These are phyloP conservation scores for Moelleriella libera DNA, from an alignment of 2,329 filamentous ascomycete genomes.

Conservation along the genomic window DNA sequence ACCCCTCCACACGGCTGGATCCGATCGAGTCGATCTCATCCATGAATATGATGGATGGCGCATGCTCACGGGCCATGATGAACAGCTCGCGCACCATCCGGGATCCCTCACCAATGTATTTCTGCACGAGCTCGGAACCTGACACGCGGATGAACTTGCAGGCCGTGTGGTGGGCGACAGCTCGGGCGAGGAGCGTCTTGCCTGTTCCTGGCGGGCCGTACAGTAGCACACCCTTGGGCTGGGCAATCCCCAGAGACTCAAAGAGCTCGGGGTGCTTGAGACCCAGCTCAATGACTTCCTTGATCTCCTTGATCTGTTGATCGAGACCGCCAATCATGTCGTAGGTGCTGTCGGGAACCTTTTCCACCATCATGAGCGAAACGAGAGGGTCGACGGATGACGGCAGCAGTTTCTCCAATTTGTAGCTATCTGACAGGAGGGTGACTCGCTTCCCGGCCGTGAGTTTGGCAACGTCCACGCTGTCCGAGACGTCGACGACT, in stretches of 20 bases:
- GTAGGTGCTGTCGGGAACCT: constrained; percentile 98
- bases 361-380: constrained; percentile 99
- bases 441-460: constrained; percentile 96
- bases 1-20: constrained; percentile 90
- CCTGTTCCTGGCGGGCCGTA: constrained; percentile 96
- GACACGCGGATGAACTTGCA: constrained; percentile 98
- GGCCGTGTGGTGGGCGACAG: constrained; percentile 94
- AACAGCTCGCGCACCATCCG: constrained; percentile 98
- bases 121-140: constrained; percentile 91
- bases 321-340: constrained; percentile 99
- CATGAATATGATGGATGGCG: constrained; percentile 99
- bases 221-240: constrained; percentile 91
- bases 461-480: constrained; percentile 88
- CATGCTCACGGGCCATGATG: constrained; percentile 97
- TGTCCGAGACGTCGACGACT: constrained; percentile 95
- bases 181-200: constrained; percentile 88
- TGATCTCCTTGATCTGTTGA: constrained; percentile 99
- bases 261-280: constrained; percentile 98
- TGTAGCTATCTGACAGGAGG: constrained; percentile 92
- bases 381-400: constrained; percentile 97
- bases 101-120: constrained; percentile 97
- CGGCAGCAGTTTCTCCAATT: constrained; percentile 95
- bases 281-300: constrained; percentile 97
- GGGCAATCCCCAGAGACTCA: constrained; percentile 95
- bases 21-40: constrained; percentile 99